Conservation (phyloP, 2,329 filamentous ascomycete species). For the Cytospora leucostoma region DNA sequence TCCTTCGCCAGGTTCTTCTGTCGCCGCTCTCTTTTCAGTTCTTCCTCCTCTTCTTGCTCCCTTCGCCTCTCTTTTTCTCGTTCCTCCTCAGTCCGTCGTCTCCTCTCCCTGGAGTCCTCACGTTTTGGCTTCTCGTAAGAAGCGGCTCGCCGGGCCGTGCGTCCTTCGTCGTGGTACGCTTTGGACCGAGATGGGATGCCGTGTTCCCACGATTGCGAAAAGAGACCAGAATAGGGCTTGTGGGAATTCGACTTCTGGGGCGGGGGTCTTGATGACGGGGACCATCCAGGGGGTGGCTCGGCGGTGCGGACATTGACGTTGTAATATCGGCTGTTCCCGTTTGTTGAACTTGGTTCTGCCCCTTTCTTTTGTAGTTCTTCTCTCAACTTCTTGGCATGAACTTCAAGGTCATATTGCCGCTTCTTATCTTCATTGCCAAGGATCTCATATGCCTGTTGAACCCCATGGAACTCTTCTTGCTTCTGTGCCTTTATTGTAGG, state of each 20-base stretch:
- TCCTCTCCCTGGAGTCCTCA: conserved; percentile 31
- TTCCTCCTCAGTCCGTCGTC: conserved; percentile 35
- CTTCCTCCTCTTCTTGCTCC: conserved; percentile 33
- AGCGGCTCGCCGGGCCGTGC: conserved; percentile 47
- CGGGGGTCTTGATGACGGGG: conserved; percentile 33
- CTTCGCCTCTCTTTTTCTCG: conserved; percentile 35
- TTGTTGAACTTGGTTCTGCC: conserved; percentile 47
- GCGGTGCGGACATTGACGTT: conserved; percentile 53
- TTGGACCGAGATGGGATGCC: conserved; percentile 42
- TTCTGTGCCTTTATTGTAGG: conserved; percentile 74
- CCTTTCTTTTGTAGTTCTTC: conserved; percentile 51
- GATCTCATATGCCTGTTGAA: conserved; percentile 91
- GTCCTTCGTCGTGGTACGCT: conserved; percentile 46
- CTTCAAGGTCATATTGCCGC: conserved; percentile 74
- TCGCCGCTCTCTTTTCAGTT: conserved; percentile 32
- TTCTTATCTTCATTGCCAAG: conserved; percentile 76
- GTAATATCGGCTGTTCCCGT: conserved; percentile 35
- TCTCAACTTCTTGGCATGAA: conserved; percentile 66
- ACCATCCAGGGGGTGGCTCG: conserved; percentile 46
- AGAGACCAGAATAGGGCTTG: conserved; percentile 30
- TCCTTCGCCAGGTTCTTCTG: conserved; percentile 45
- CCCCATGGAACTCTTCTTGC: conserved; percentile 85
- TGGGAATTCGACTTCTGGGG: conserved; percentile 39
- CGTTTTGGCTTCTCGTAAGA: conserved; percentile 43
- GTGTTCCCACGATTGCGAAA: conserved; percentile 51